These are phyloP conservation scores for Hibiscus trionum DNA, from an alignment of 345 rosid genomes.

Conservation along the genomic window DNA sequence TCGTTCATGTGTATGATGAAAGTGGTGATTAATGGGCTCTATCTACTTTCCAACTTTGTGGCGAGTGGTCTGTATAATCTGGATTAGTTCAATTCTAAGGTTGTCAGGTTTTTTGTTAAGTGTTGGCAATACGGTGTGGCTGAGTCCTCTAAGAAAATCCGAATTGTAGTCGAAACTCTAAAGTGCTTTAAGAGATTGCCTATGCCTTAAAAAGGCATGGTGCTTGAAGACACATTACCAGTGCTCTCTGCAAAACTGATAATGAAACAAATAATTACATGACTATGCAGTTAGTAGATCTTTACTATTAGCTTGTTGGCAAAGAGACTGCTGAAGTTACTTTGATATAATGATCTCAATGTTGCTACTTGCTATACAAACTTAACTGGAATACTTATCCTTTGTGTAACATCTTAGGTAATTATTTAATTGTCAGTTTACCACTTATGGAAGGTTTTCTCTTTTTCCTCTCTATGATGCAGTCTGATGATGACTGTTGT, in stretches of 20 bases:
- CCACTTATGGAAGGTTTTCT: not conserved
- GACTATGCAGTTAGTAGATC: too few relatives aligned
- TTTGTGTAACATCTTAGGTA: not conserved
- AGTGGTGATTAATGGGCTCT: too few relatives aligned
- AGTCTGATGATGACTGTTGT: slow-evolving; percentile 86
- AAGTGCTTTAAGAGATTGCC: not conserved
- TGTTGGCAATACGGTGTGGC: not conserved
- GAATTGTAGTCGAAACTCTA: not conserved
- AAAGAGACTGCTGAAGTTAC: not conserved
- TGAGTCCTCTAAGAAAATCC: not conserved
- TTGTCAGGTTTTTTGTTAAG: not conserved
- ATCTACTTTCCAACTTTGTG: too few relatives aligned
- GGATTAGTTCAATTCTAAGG: too few relatives aligned
- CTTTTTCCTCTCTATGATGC: slow-evolving; percentile 9
- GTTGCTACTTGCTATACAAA: too few relatives aligned
- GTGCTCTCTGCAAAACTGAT: not conserved
- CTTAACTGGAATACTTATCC: not conserved
- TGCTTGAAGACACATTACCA: not conserved
- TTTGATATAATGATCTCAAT: too few relatives aligned
- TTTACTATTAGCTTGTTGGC: too few relatives aligned
- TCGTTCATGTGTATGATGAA: too few relatives aligned
- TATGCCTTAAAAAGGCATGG: not conserved
- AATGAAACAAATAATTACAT: not conserved
- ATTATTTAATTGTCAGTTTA: not conserved
- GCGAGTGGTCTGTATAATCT: too few relatives aligned